Conservation (phyloP, 306 rosid species). For the Sphenostylis stenocarpa region DNA sequence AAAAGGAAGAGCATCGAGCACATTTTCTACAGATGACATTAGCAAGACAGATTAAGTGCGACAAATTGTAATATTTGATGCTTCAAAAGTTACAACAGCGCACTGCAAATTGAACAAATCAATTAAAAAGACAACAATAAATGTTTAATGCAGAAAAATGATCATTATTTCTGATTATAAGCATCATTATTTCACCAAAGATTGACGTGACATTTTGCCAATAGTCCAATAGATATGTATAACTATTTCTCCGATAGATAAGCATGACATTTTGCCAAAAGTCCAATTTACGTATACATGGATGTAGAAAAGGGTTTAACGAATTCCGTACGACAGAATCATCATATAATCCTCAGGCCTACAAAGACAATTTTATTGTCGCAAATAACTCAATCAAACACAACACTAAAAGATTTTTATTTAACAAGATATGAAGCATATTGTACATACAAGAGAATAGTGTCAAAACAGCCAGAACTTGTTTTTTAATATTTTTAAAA, state of each 20-base stretch:
- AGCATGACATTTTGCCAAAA: background rate
- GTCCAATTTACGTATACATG: background rate
- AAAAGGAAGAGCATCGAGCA: background rate
- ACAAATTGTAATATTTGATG: background rate
- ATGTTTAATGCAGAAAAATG: background rate
- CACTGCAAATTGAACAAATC: background rate
- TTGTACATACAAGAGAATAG: background rate
- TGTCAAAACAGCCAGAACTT: slow-evolving; percentile 21
- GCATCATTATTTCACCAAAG: background rate
- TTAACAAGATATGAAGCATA: background rate
- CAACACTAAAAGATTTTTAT: too few species aligned
- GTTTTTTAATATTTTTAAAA: too few species aligned
- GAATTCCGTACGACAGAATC: background rate
- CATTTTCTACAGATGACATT: background rate
- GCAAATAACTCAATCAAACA: slow-evolving; percentile 5
- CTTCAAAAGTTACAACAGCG: background rate
- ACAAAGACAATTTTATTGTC: background rate
- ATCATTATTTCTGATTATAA: background rate
- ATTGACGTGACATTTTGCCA: too few species aligned
- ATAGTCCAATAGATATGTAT: too few species aligned
- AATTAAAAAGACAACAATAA: background rate
- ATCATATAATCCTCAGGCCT: background rate
- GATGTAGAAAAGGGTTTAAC: background rate
- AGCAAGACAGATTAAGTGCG: background rate
- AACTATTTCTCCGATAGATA: slow-evolving; percentile 15